Conservation (phyloP, 345 rosid species). For the Sonneratia alba region DNA sequence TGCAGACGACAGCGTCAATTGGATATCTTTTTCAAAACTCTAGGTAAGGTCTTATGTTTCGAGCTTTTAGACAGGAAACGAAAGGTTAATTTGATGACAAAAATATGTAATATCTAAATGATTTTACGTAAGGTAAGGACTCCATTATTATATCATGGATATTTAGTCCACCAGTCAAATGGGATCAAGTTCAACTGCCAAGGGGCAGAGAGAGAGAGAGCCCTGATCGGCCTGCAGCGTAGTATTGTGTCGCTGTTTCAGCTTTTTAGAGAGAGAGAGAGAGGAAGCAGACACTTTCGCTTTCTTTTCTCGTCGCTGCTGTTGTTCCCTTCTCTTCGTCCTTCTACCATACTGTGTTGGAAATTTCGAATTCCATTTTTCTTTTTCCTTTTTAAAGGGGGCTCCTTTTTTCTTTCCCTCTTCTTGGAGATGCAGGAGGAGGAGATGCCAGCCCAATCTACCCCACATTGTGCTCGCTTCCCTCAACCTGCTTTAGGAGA, state of each 20-base stretch:
- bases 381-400: not conserved
- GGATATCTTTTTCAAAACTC: too few species aligned
- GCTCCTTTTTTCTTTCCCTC: not conserved
- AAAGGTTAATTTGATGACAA: too few species aligned
- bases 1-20: too few species aligned
- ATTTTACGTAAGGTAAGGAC: too few species aligned
- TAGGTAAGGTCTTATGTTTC: too few species aligned
- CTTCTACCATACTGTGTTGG: not conserved
- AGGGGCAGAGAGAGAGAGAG: not conserved
- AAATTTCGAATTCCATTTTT: not conserved
- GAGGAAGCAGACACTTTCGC: not conserved
- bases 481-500: not conserved
- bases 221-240: not conserved
- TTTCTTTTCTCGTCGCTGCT: not conserved
- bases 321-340: not conserved
- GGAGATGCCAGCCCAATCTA: not conserved
- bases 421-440: not conserved
- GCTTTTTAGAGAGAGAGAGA: constrained; percentile 3
- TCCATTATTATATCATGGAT: too few species aligned
- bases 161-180: not conserved
- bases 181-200: not conserved
- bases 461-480: not conserved
- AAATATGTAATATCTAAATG: too few species aligned
- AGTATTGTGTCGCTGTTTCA: not conserved
- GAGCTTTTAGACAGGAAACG: too few species aligned